phyloP scores from a whole-genome alignment of 257 asterid genomes.

The Solanum paucissectum region DNA sequence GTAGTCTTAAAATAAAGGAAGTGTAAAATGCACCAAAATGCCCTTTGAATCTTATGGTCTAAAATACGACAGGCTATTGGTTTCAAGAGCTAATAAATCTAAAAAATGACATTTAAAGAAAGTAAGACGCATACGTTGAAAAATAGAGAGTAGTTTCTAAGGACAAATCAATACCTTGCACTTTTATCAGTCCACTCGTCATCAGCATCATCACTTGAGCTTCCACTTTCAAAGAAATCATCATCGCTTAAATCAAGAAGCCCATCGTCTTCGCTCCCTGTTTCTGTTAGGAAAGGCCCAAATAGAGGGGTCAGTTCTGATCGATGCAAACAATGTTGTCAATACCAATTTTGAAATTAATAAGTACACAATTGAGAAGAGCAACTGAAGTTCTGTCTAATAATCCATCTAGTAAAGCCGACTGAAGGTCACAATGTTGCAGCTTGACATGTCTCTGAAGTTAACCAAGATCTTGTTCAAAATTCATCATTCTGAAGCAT shows the following conservation, averaged over 20 bases:
- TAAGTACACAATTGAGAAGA: not conserved
- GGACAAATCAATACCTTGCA: constrained; percentile 38
- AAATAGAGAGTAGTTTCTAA: not conserved
- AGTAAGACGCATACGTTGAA: not conserved
- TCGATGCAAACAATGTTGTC: not conserved
- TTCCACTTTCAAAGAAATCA: constrained; percentile 77
- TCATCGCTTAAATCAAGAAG: constrained; percentile 75
- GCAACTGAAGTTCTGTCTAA: not conserved
- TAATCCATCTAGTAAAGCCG: not conserved
- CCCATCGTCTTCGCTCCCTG: constrained; percentile 97
- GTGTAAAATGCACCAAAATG: not conserved
- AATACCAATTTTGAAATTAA: not conserved
- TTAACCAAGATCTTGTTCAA: not conserved
- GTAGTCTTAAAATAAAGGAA: not conserved
- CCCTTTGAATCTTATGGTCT: not conserved
- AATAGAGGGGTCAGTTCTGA: constrained; percentile 3
- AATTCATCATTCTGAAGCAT: not conserved
- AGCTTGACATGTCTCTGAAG: not conserved
- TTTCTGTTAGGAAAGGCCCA: constrained; percentile 45
- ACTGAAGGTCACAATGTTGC: not conserved
- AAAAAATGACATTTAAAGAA: not conserved
- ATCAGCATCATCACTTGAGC: constrained; percentile 96
- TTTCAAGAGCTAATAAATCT: not conserved
- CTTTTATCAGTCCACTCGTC: constrained; percentile 85
- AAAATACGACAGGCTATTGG: not conserved